A percentile compares a stretch with the other conserved stretches of the same genome.
Evolutionary conservation across 305 asterid genomes (phyloP).

Genomic region (Fraxinus greggii): DNA sequence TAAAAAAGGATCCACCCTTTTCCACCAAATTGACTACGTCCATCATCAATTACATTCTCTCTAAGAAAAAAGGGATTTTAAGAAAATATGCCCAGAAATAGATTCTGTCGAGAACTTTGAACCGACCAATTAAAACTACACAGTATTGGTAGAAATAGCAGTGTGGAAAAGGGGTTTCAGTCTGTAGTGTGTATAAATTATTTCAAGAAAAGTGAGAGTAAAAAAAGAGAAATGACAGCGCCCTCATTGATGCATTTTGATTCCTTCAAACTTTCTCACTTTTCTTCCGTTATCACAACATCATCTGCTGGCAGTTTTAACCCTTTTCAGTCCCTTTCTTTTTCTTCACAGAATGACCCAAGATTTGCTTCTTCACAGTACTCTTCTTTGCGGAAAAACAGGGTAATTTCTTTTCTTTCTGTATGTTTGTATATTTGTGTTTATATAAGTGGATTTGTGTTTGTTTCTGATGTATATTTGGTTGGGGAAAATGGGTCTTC

Average conservation of each 20-base stretch:
- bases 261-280: constrained; percentile 41
- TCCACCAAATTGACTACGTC: not conserved
- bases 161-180: not conserved
- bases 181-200: constrained; percentile 10
- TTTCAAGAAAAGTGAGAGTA: not conserved
- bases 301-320: constrained; percentile 23
- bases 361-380: constrained; percentile 29
- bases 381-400: constrained; percentile 26
- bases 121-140: constrained; percentile 36
- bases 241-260: constrained; percentile 41
- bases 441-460: constrained; percentile 11
- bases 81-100: constrained; percentile 26
- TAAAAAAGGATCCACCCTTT: constrained; percentile 21
- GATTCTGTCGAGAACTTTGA: constrained; percentile 30
- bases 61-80: constrained; percentile 23
- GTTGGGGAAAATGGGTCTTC: constrained; percentile 23
- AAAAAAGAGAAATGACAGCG: constrained; percentile 34
- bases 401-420: constrained; percentile 29
- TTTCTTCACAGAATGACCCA: constrained; percentile 22
- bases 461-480: not conserved
- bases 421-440: not conserved
- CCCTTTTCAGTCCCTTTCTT: constrained; percentile 27
- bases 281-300: constrained; percentile 29
- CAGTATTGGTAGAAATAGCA: not conserved
- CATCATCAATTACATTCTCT: constrained; percentile 12